Percentiles rank a stretch among this genome's conserved stretches.
phyloP scores from a whole-genome alignment of 306 rosid species.

The Crotalaria pallida region DNA sequence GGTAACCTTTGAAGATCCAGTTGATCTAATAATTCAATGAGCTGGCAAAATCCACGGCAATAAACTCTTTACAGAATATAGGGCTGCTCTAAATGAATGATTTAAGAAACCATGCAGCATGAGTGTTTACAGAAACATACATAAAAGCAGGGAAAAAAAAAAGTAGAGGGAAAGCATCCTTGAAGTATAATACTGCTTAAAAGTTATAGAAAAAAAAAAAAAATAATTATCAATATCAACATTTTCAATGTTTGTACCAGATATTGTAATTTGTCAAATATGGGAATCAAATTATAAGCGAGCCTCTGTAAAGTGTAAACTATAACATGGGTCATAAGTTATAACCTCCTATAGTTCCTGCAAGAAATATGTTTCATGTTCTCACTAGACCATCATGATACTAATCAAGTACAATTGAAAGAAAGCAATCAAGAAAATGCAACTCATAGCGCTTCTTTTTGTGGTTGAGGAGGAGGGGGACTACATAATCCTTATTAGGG shows the following conservation, averaged over 20 bases:
- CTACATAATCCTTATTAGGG: too few species aligned
- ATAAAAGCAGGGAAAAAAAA: background rate
- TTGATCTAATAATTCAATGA: background rate
- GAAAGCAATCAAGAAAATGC: background rate
- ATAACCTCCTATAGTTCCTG: background rate
- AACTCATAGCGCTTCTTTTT: background rate
- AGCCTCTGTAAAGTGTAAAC: background rate
- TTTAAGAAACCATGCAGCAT: background rate
- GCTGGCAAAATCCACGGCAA: background rate
- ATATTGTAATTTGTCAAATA: background rate
- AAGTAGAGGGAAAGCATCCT: background rate
- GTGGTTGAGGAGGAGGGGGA: background rate
- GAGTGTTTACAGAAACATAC: background rate
- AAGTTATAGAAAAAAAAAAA: background rate
- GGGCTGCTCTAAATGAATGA: background rate
- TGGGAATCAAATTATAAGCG: background rate
- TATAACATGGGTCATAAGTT: background rate
- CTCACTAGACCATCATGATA: background rate
- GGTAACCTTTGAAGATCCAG: background rate
- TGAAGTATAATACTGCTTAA: background rate
- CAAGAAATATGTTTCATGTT: background rate
- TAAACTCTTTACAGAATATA: background rate
- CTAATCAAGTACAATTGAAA: slow-evolving; percentile 4
- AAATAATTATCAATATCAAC: background rate
- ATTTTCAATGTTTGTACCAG: background rate